Conservation (phyloP, 2,329 filamentous ascomycete species). For the Talaromyces sp. region DNA sequence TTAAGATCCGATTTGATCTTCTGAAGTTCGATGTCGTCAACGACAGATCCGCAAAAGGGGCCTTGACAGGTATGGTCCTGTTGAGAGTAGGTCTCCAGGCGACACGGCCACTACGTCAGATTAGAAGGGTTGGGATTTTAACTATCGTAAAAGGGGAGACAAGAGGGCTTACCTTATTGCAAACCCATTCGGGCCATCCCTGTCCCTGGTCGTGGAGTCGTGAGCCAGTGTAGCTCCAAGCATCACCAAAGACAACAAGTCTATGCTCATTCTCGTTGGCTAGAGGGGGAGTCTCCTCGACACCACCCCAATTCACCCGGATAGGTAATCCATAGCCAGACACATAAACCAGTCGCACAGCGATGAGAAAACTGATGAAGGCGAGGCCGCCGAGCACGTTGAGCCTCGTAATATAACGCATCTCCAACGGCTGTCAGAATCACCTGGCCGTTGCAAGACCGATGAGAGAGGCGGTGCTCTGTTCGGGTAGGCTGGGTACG, state of each 20-base stretch:
- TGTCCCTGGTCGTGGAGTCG: slow-evolving; percentile 20
- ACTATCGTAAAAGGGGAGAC: background rate
- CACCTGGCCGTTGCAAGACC: background rate
- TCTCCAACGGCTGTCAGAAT: background rate
- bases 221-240: slow-evolving; percentile 33
- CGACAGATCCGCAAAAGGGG: slow-evolving; percentile 24
- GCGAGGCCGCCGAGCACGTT: slow-evolving; percentile 6
- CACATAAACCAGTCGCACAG: slow-evolving; percentile 7
- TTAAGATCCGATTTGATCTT: slow-evolving; percentile 15
- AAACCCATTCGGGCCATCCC: slow-evolving; percentile 33
- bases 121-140: background rate
- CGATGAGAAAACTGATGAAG: slow-evolving; percentile 7
- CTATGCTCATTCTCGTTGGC: slow-evolving; percentile 22
- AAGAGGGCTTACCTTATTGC: slow-evolving; percentile 24
- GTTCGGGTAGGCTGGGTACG: background rate
- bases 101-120: slow-evolving; percentile 24
- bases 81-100: slow-evolving; percentile 29
- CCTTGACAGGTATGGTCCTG: slow-evolving; percentile 22
- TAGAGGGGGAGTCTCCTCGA: slow-evolving; percentile 12
- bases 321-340: slow-evolving; percentile 1
- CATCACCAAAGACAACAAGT: slow-evolving; percentile 36
- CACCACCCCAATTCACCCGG: slow-evolving; percentile 12
- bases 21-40: slow-evolving; percentile 29
- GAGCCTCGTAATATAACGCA: slow-evolving; percentile 8
- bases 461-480: background rate